Percentiles rank a stretch among this genome's conserved stretches.
These are phyloP conservation scores for Avena sativa DNA, from an alignment of 176 grass and related monocot species.

Conservation along the genomic window DNA sequence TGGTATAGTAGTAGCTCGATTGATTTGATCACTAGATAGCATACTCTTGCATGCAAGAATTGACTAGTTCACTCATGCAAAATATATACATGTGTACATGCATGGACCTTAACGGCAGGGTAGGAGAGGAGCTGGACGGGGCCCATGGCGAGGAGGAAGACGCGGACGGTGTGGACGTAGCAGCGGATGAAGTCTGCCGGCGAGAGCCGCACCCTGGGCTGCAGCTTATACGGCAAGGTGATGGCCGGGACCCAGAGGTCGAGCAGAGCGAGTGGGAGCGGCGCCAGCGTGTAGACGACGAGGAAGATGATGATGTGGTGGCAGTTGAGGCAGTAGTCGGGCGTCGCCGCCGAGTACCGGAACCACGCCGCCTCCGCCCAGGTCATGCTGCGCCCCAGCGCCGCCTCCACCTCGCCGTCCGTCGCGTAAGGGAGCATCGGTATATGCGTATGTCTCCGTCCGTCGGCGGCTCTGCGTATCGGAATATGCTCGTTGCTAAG, in stretches of 20 bases:
- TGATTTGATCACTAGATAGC: too few species aligned
- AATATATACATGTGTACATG: not conserved
- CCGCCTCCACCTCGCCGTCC: slow-evolving; percentile 39
- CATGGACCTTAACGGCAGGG: slow-evolving; percentile 52
- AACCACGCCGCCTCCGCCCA: slow-evolving; percentile 51
- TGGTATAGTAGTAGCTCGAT: too few species aligned
- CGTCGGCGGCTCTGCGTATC: not conserved
- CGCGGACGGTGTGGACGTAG: slow-evolving; percentile 55
- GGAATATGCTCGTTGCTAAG: not conserved
- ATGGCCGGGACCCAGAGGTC: slow-evolving; percentile 44
- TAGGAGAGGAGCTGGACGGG: slow-evolving; percentile 54
- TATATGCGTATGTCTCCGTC: not conserved
- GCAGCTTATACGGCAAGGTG: slow-evolving; percentile 52
- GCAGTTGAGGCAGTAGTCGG: slow-evolving; percentile 41
- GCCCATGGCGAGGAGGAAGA: slow-evolving; percentile 40
- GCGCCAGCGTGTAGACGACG: slow-evolving; percentile 50
- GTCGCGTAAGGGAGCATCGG: slow-evolving; percentile 52
- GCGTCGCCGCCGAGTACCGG: slow-evolving; percentile 49
- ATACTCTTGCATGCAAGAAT: too few species aligned
- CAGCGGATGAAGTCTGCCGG: slow-evolving; percentile 48
- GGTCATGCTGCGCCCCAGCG: slow-evolving; percentile 48
- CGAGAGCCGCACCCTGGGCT: slow-evolving; percentile 45
- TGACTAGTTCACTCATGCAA: too few species aligned
- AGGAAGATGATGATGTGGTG: slow-evolving; percentile 54
- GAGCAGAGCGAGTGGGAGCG: slow-evolving; percentile 53